phyloP scores from a whole-genome alignment of 495 filamentous ascomycete species.

The Penicillium maclennaniae region DNA sequence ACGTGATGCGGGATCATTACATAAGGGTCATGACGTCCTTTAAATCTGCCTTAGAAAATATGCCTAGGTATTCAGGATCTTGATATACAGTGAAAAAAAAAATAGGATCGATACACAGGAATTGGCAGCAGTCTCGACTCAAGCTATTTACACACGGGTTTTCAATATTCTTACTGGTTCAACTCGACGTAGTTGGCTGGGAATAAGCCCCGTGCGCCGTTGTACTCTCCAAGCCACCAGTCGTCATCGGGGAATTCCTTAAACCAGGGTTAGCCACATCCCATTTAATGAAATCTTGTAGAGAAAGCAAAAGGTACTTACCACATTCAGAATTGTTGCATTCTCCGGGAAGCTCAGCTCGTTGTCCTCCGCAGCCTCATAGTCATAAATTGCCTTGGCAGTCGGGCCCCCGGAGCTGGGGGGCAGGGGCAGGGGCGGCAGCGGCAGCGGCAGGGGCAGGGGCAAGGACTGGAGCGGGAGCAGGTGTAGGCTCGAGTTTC shows the following conservation, averaged over 20 bases:
- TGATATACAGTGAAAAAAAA: neutral
- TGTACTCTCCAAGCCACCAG: conserved; percentile 92
- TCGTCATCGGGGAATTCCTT: conserved; percentile 98
- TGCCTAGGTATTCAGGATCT: neutral
- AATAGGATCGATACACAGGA: neutral
- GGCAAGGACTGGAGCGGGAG: conserved; percentile 3
- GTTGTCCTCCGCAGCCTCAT: conserved; percentile 96
- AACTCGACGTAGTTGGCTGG: conserved; percentile 78
- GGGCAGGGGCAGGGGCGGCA: conserved; percentile 6
- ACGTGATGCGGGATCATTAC: conserved; percentile 24
- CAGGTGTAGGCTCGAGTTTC: conserved; percentile 14
- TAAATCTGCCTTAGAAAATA: neutral
- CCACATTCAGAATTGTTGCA: conserved; percentile 64
- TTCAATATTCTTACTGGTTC: conserved; percentile 42
- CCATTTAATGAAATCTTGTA: neutral
- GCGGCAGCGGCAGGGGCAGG: conserved; percentile 7
- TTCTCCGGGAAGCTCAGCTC: conserved; percentile 92
- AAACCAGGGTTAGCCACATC: conserved; percentile 8
- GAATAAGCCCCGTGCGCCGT: conserved; percentile 81
- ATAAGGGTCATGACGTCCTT: conserved; percentile 9
- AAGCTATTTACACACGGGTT: conserved; percentile 10
- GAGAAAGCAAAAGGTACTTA: conserved; percentile 36
- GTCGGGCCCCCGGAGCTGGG: conserved; percentile 47
- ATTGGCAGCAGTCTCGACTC: neutral
- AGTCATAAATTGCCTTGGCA: conserved; percentile 89